Base-by-base conservation (phyloP, 2,329 filamentous ascomycete species). In the Parafenestella ontariensis region DNA sequence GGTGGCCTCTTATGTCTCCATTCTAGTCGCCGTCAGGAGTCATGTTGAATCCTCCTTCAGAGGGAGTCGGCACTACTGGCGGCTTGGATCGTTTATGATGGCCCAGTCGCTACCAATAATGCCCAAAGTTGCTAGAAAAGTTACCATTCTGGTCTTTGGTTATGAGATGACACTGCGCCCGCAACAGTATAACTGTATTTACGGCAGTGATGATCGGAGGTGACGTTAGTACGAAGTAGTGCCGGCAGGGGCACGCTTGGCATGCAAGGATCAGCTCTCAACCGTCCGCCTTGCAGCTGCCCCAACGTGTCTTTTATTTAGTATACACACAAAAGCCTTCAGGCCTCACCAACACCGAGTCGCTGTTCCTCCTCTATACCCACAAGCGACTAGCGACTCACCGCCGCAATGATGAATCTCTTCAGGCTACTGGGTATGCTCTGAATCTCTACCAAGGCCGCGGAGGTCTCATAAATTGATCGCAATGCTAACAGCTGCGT, bases 391-490 rank as follows among this genome's bases (percentile, higher is more conserved):
- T 48, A 57, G 60, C 61, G 56, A 64, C 52, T 37, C 52, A 20
- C 54, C 66, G 58, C 63, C 67, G 60, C 65, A 75, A 83, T 59
- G 65, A 89, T 90, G 87, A 90, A 90, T 79, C 79, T 89, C 74
- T 90, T 90, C 80, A 79, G 87, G 70, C 78, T 90, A 70, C 73
- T 86, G 73, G 87, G 87, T 89, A 79, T 57, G 81, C 65, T 52
- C 7, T 17, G 21, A n/a, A n/a, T 4, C 37, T 24, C 18, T 40
- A 13, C 21, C 21, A 23, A 13, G 36, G 20, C 36, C 18, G 18
- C 20, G 36, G 18, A 21, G n/a, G 36, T 39, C 15, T 37, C 7
- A 21, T 21, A 11, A 5, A 34, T 6, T 34, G 7, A 49, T 66
- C 54, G 58, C 59, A 61, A 64, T 57, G 61, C 69, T 74, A 61